phyloP scores from a whole-genome alignment of 345 rosid genomes.

The Iberis pinnata region DNA sequence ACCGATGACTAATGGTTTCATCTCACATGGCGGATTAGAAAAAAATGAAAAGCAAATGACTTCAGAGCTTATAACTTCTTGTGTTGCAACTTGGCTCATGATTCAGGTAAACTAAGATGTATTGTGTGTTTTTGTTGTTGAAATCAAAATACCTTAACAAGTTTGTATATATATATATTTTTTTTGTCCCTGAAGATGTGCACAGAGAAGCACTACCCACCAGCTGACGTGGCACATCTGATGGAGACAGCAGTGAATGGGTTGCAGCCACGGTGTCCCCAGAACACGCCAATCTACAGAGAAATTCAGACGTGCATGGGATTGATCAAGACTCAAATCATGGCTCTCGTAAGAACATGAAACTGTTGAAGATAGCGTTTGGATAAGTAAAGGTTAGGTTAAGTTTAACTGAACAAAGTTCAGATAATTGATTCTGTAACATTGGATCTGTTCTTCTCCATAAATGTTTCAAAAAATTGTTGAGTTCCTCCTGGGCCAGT shows the following conservation, averaged over 20 bases:
- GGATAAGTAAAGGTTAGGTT: too few relatives aligned
- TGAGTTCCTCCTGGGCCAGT: too few relatives aligned
- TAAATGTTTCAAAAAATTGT: too few relatives aligned
- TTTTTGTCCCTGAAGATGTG: constrained; percentile 49
- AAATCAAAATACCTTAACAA: not conserved
- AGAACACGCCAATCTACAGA: constrained; percentile 68
- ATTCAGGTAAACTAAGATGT: constrained; percentile 72
- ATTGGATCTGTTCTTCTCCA: too few relatives aligned
- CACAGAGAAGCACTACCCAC: constrained; percentile 74
- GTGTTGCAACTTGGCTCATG: constrained; percentile 77
- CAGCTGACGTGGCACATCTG: constrained; percentile 79
- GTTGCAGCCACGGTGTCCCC: constrained; percentile 68
- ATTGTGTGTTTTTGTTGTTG: too few relatives aligned
- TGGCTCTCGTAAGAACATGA: constrained; percentile 63
- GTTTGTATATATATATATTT: too few relatives aligned
- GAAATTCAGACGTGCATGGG: constrained; percentile 94
- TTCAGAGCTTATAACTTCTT: constrained; percentile 70
- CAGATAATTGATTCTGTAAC: too few relatives aligned
- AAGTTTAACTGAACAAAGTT: too few relatives aligned
- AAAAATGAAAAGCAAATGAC: constrained; percentile 41
- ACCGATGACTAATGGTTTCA: constrained; percentile 9
- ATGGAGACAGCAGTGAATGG: constrained; percentile 71
- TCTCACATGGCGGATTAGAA: too few relatives aligned
- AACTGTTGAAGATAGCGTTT: too few relatives aligned
- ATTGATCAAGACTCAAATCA: constrained; percentile 74